Evolutionary conservation across 495 filamentous ascomycete species (phyloP), one percentile per base, ranked within the genome.

Genomic region (Hypoxylon fragiforme): DNA sequence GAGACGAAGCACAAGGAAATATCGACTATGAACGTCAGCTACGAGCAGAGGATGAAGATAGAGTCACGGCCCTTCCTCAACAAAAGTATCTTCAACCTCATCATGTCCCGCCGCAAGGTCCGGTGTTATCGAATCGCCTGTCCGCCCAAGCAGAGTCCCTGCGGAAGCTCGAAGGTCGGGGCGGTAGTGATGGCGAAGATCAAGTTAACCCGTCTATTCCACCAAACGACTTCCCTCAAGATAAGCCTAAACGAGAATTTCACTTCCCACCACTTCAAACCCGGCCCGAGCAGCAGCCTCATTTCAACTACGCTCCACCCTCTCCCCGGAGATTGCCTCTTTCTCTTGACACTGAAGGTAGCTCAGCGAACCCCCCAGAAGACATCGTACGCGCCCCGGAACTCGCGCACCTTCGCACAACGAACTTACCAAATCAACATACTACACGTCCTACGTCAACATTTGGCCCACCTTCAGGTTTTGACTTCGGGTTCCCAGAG

Each of bases 21-120:
- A 70, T 76, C 2, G 88, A 91, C 38, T 77, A 82, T 28, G 90
- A 94, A 69, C 81, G 83, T 56, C 85, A 94, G 64, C 77, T 96
- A 11, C 84, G 89, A 40, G 79, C 81, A n/a, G 91, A 95, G 68
- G 88, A 94, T 62, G 86, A 94, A 72, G 91, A 95, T 63, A 81
- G 82, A 39, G 85, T 96, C 59, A 85, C 89, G 21, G 85, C 88
- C 15, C 81, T 96, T n/a, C 91, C 91, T 11, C 73, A 77, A 47
- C 74, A 73, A 46, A 80, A 83, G 38, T 77, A 81, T 50, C 69
- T 83, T 38, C 80, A 83, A 53, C 79, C 75, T 1, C 72, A 73
- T 59, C 69, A 66, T 15, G 58, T 75, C 30, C 75, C 76, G 20
- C 75, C 76, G 3, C 68, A 73, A 38, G 73, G 70, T 14, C 71